Base-by-base conservation (phyloP, 139 green algal species). In the Limnomonas spitsbergensis region DNA sequence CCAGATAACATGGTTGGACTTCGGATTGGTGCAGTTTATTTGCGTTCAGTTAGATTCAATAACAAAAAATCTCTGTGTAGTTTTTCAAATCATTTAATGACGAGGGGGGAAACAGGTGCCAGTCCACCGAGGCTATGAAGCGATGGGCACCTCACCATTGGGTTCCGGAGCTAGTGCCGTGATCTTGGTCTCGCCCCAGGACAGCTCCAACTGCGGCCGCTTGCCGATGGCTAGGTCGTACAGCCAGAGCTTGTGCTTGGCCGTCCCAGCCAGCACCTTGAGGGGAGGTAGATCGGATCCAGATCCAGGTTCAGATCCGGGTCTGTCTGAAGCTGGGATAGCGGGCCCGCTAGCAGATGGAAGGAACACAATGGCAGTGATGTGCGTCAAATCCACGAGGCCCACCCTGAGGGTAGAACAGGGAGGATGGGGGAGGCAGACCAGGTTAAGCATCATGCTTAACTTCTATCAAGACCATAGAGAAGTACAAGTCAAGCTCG, bases 151-250 rank as follows among this genome's bases (percentile, higher is more conserved):
- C 82, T 42, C 74, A 87, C 84, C 87, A 53, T 85, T 77, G 2
- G 36, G 42, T 37, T 89, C 66, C 4, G 87, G 54, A 2, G 71
- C 73, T 53, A 94, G 37, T 0, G 73, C 74, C 2, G 86, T 94
- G 39, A 94, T 80, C 27, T 82, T 75, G 0, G 81, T 76, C 26
- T 92, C 86, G 4, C 84, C 75, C 81, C 83, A 91, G 14, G 77
- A 77, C 31, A 93, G 4, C 37, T 90, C 80, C 52, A 85, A 29
- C 77, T 93, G 90, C 4, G 89, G 90, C 54, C 90, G 83, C 79
- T 86, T 88, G 3, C 89, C 89, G 27, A 79, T 84, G 34, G 40
- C 40, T 35, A 76, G 69, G 78, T 88, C 80, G 72, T 88, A 89
- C 72, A 89, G 66, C 78, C 81, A 86, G 37, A 89, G 67, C 79